Conservation (phyloP, 2,329 filamentous ascomycete genomes). For the Ophiognomonia clavigignenti-juglandacearum region DNA sequence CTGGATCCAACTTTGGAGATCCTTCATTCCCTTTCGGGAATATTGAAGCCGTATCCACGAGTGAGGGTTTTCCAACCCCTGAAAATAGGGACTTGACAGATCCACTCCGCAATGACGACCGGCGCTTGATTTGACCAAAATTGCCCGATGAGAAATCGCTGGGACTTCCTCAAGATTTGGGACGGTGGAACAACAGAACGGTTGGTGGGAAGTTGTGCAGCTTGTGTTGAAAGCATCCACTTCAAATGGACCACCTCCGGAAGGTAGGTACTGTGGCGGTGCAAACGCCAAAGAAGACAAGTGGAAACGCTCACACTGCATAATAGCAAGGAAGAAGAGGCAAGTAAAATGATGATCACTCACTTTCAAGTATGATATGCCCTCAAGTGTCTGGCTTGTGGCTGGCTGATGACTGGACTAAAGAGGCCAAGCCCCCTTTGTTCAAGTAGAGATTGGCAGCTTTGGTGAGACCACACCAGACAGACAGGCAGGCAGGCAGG, state of each 20-base stretch:
- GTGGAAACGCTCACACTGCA: no score
- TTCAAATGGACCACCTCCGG: no score
- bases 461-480: conserved; percentile 1
- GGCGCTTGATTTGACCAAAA: conserved; percentile 2
- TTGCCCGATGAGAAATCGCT: neutral
- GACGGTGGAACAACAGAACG: no score
- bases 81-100: neutral
- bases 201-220: no score
- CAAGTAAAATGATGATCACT: neutral
- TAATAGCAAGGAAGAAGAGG: no score
- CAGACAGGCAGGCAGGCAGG: no score
- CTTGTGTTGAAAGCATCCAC: no score
- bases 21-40: conserved; percentile 4
- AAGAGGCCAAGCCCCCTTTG: conserved; percentile 9
- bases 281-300: no score
- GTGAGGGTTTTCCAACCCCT: neutral
- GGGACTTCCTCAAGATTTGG: neutral
- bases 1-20: conserved; percentile 1
- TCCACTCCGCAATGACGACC: conserved; percentile 6
- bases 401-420: neutral
- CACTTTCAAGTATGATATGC: neutral
- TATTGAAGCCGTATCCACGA: conserved; percentile 6
- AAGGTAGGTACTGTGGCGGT: no score
- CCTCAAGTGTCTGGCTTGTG: neutral
- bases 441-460: conserved; percentile 2